A percentile compares a stretch with the other conserved stretches of the same genome.
These are phyloP conservation scores for Coriaria nepalensis DNA, from an alignment of 306 rosid genomes.

Conservation along the genomic window DNA sequence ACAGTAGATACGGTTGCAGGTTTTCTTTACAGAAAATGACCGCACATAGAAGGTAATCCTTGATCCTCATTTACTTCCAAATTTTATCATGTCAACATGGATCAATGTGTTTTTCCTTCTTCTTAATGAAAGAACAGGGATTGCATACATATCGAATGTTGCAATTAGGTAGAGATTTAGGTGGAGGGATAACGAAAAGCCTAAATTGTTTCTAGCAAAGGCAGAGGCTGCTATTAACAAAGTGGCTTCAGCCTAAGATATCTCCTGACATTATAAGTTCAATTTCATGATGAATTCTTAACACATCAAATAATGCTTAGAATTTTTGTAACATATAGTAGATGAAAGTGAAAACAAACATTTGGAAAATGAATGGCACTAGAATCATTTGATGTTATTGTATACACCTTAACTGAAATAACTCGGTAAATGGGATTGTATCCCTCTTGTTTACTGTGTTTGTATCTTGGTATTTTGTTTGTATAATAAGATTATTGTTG, in stretches of 20 bases:
- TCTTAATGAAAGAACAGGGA: slow-evolving; percentile 52
- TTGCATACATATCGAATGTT: slow-evolving; percentile 90
- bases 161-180: slow-evolving; percentile 87
- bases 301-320: slow-evolving; percentile 28
- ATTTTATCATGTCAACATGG: not conserved
- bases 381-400: not conserved
- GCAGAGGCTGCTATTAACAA: slow-evolving; percentile 79
- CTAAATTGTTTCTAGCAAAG: slow-evolving; percentile 55
- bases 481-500: no score
- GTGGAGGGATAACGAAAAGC: slow-evolving; percentile 69
- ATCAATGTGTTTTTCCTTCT: slow-evolving; percentile 7
- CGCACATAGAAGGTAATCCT: slow-evolving; percentile 58
- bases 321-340: slow-evolving; percentile 9
- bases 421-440: no score
- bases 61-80: no score
- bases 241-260: slow-evolving; percentile 95
- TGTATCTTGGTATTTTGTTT: no score
- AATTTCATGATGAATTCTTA: slow-evolving; percentile 93
- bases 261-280: slow-evolving; percentile 62
- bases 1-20: slow-evolving; percentile 93
- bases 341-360: not conserved
- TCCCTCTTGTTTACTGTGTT: no score
- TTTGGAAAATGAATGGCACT: not conserved
- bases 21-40: slow-evolving; percentile 81
- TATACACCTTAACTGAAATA: no score